Conservation (phyloP, 2,329 filamentous ascomycete genomes). For the Botrytis cinerea region DNA sequence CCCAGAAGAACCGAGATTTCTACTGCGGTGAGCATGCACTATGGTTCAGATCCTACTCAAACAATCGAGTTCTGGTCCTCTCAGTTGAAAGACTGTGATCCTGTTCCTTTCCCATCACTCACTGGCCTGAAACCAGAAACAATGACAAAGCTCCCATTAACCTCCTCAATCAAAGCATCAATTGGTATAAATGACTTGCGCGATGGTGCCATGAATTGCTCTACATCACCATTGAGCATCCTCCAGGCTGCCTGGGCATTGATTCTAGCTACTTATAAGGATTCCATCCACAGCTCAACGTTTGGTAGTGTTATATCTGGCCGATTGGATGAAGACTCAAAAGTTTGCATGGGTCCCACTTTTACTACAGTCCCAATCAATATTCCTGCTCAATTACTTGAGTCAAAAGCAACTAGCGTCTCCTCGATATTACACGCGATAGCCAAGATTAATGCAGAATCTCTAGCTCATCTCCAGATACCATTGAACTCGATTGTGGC, state of each 20-base stretch:
- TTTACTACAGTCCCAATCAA: constrained; percentile 18
- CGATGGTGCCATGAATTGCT: constrained; percentile 12
- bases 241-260: constrained; percentile 19
- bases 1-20: constrained; percentile 5
- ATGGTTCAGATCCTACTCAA: background rate
- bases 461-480: constrained; percentile 11
- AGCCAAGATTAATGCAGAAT: constrained; percentile 10
- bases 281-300: constrained; percentile 6
- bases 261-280: constrained; percentile 9
- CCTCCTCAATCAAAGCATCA: constrained; percentile 5
- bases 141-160: background rate
- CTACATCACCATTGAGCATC: constrained; percentile 14
- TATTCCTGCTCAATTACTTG: background rate
- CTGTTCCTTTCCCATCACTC: constrained; percentile 10
- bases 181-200: background rate
- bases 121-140: constrained; percentile 6
- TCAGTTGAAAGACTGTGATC: constrained; percentile 12
- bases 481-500: constrained; percentile 17
- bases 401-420: background rate
- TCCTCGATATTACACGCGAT: background rate
- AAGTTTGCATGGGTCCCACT: constrained; percentile 14
- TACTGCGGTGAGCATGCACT: constrained; percentile 13
- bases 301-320: constrained; percentile 21
- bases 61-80: constrained; percentile 12
- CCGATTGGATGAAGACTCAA: constrained; percentile 9